Evolutionary conservation across 2,329 filamentous ascomycete species (phyloP).

Genomic region (Stemphylium vesicarium): DNA sequence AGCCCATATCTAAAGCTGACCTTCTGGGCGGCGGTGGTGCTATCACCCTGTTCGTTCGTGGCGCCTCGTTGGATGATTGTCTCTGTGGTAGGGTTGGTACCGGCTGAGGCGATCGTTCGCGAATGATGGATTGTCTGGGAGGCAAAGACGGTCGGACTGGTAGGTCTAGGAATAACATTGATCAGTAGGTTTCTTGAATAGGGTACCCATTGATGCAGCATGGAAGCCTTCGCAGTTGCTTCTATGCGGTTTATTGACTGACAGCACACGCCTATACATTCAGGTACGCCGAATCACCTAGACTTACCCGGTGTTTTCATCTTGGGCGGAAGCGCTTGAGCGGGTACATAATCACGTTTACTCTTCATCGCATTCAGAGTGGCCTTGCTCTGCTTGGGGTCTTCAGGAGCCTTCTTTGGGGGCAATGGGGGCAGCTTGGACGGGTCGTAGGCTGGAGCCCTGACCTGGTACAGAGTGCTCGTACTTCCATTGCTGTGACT

Average conservation of each 20-base stretch:
- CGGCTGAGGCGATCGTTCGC: slow-evolving; percentile 18
- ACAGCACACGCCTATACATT: neutral
- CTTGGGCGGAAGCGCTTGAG: slow-evolving; percentile 35
- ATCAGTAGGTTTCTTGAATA: neutral
- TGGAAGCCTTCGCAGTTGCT: neutral
- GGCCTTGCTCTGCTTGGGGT: slow-evolving; percentile 48
- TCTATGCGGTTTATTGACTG: neutral
- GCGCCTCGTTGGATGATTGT: slow-evolving; percentile 13
- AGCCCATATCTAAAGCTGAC: slow-evolving; percentile 56
- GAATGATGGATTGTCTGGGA: slow-evolving; percentile 20
- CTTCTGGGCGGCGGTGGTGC: slow-evolving; percentile 47
- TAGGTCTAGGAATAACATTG: slow-evolving; percentile 10
- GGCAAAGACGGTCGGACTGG: slow-evolving; percentile 30
- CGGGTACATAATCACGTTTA: slow-evolving; percentile 32
- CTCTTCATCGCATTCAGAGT: slow-evolving; percentile 49
- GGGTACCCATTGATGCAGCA: neutral
- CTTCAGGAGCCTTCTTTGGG: slow-evolving; percentile 54
- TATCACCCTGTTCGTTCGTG: slow-evolving; percentile 18
- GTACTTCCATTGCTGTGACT: slow-evolving; percentile 41
- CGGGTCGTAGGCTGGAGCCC: slow-evolving; percentile 64
- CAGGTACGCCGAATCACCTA: neutral
- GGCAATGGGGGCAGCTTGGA: slow-evolving; percentile 62
- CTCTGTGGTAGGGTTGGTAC: slow-evolving; percentile 26
- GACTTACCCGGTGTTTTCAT: slow-evolving; percentile 34
- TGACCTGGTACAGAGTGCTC: slow-evolving; percentile 49